Percentiles rank a stretch among this genome's conserved stretches.
phyloP scores from a whole-genome alignment of 192 early-diverging fungal species.

The Linderina pennispora region DNA sequence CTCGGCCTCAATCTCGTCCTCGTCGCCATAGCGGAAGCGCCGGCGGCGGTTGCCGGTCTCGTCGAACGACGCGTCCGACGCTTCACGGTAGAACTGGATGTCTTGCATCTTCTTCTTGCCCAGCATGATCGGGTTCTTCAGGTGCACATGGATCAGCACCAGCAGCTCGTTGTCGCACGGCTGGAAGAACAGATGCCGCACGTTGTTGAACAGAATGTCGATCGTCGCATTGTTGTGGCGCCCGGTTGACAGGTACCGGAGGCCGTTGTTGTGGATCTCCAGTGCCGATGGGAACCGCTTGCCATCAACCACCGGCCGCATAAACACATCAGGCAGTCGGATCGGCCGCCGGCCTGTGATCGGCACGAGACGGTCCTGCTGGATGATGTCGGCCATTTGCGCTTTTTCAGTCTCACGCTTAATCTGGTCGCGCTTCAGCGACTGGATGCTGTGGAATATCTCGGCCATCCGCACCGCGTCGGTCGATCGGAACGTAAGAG shows the following conservation, averaged over 20 bases:
- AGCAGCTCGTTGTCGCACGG: slow-evolving; percentile 96
- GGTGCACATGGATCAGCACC: slow-evolving; percentile 91
- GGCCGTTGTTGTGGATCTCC: slow-evolving; percentile 93
- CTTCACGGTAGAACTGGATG: slow-evolving; percentile 98
- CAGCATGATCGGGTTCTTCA: slow-evolving; percentile 96
- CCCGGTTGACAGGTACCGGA: slow-evolving; percentile 80
- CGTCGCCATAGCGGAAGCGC: slow-evolving; percentile 88
- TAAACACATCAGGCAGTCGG: slow-evolving; percentile 85
- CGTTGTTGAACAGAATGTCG: slow-evolving; percentile 96
- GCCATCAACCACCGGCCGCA: slow-evolving; percentile 82
- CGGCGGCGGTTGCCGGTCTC: slow-evolving; percentile 94
- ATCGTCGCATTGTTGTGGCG: slow-evolving; percentile 69
- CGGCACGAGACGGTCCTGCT: slow-evolving; percentile 84
- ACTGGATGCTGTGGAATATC: slow-evolving; percentile 77
- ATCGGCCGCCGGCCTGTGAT: slow-evolving; percentile 67
- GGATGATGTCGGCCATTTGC: slow-evolving; percentile 94
- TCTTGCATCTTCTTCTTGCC: slow-evolving; percentile 97
- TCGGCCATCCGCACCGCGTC: slow-evolving; percentile 78
- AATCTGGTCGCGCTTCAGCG: slow-evolving; percentile 85
- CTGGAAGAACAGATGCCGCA: slow-evolving; percentile 97
- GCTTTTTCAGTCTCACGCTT: slow-evolving; percentile 94
- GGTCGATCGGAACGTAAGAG: slow-evolving; percentile 85
- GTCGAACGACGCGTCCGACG: slow-evolving; percentile 89
- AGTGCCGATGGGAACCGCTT: slow-evolving; percentile 93
- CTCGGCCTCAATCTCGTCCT: slow-evolving; percentile 96